Evolutionary conservation across 1,284 basidiomycete genomes (phyloP), one percentile per base, ranked within the genome.

Genomic region (Xanthoconium separans): DNA sequence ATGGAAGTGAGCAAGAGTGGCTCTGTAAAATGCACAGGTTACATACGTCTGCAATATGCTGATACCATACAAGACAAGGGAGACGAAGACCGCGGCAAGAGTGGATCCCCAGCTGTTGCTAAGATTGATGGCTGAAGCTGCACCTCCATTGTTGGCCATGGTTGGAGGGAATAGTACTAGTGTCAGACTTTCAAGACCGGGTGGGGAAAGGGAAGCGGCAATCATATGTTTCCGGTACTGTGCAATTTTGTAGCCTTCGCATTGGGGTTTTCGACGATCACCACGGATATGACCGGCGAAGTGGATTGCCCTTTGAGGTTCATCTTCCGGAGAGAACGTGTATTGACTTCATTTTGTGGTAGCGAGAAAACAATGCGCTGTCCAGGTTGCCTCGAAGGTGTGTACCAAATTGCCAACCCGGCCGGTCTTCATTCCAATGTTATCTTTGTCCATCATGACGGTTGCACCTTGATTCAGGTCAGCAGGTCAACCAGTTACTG

Each of bases 41-140:
- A 56, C 64, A 20, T 43, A 66, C 63, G 60, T 66, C 44, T 68
- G 63, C 18, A 64, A 40, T 55, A 65, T 58, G 49, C 64, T 65
- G 52, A 68, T 24, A 16, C 64, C 63, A 48, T 65, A 66, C 15
- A 66, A 44, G 24, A 63, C 47, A 2, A 68, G 47, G 10, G 63
- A 57, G 27, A 65, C 55, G 20, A 62, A 68, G 31, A 55, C 59
- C 2, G 43, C 64, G 3, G 64, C 64, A 12, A 64, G 64, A 9
- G 51, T 65, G 27, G 64, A 57, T 15, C 65, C 62, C 65, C 59
- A 64, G 18, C 57, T 59, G 20, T 53, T 2, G 33, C 51, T 59
- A 15, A 66, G 53, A 50, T 65, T 11, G 39, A 61, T 39, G 15
- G 10, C 0, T 29, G 53, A n/a, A 18, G 39, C 34, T 44, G 48